Evolutionary conservation across 1,284 basidiomycete species (phyloP), one percentile per base, ranked within the genome.

Genomic region (Cutaneotrichosporon sp.): DNA sequence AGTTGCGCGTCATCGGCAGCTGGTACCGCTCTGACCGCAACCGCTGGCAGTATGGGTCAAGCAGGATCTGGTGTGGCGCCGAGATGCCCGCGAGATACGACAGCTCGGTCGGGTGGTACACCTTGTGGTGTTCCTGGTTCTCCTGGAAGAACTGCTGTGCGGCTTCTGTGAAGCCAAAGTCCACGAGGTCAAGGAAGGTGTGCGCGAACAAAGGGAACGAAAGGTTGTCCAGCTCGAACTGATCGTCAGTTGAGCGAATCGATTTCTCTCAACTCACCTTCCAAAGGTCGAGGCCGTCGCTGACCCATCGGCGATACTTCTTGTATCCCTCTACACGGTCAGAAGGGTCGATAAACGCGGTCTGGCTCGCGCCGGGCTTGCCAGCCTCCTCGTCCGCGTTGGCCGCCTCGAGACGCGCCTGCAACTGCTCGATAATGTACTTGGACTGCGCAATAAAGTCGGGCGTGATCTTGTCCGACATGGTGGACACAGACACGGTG

Each of bases 121-220:
- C 74, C n/a, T 82, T 78, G 56, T 96, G 80, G 1, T 86, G 84
- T 2, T 80, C 74, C 4, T 87, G 83, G 68, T 91, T 88, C 3
- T 80, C 80, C 15, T 80, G 73, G 73, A 84, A 90, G 76, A 97
- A 92, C 38, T 81, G 79, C 26, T 85, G 79, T 14, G 88, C 90
- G n/a, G 91, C 88, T 63, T 90, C 87, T 62, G 88, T 86, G 73
- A 89, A 90, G 4, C 90, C 91, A 58, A 87, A 84, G 65, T 92
- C 85, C 50, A 97, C 85, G 45, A 99, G 81, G 71, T 97, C 93
- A 34, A 99, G 80, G 74, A 94, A 97, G 67, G 96, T 96, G 75
- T 99, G 92, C 39, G 89, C 90, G 70, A 97, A 98, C 58, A 99
- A 87, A 4, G 96, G 96, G 67, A 93, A 93, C 15, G 97, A 77